Conservation (phyloP, 768 basidiomycete species). For the Pleurotus platypus region DNA sequence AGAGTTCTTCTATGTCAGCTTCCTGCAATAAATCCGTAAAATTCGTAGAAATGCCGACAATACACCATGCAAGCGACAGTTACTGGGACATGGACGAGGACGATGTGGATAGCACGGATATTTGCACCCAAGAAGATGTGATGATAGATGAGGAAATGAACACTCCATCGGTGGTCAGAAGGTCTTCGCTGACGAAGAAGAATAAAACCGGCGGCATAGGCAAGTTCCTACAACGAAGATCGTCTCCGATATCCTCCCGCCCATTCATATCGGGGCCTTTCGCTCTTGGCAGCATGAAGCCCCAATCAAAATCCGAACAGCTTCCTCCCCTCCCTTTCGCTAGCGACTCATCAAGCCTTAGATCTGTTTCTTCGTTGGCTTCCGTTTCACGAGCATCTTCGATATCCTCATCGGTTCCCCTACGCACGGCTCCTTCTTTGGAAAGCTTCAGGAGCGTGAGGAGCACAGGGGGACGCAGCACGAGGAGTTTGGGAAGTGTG, state of each 20-base stretch:
- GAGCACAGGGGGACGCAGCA: constrained; percentile 37
- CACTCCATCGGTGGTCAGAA: not conserved
- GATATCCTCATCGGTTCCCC: constrained; percentile 12
- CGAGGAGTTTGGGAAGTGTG: constrained; percentile 38
- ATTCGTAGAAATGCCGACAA: constrained; percentile 63
- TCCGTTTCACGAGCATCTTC: constrained; percentile 1
- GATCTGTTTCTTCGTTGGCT: not conserved
- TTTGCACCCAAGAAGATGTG: constrained; percentile 11
- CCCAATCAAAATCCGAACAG: constrained; percentile 1
- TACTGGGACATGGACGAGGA: constrained; percentile 23
- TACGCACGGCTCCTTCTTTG: constrained; percentile 36
- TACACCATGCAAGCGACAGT: constrained; percentile 42
- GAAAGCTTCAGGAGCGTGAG: constrained; percentile 44
- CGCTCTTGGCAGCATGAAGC: constrained; percentile 28
- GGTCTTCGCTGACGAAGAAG: not conserved
- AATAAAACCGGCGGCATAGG: constrained; percentile 4
- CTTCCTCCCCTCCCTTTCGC: constrained; percentile 1
- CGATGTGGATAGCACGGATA: constrained; percentile 4
- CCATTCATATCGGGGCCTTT: constrained; percentile 45
- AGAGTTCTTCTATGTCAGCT: constrained; percentile 20
- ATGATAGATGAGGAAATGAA: constrained; percentile 5
- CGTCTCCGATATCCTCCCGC: constrained; percentile 20
- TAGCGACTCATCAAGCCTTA: not conserved
- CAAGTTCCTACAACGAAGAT: constrained; percentile 30
- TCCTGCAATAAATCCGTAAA: constrained; percentile 55